These are phyloP conservation scores for Lavandula angustifolia DNA, from an alignment of 257 asterid genomes.

Conservation along the genomic window DNA sequence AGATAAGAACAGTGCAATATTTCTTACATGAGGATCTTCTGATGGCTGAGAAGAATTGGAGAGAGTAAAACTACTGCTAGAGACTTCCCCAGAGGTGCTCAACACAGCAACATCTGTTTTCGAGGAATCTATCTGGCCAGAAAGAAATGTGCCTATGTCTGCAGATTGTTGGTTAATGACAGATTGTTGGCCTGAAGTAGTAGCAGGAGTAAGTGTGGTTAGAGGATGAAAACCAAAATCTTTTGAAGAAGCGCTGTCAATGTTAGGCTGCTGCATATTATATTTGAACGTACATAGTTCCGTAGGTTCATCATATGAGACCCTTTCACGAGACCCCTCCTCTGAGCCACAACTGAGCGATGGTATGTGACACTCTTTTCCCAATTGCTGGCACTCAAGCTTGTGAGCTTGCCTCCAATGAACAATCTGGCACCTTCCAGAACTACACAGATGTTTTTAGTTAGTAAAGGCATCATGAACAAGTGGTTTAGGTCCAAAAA, in stretches of 20 bases:
- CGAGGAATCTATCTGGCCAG: constrained; percentile 36
- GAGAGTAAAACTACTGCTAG: constrained; percentile 37
- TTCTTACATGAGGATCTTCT: constrained; percentile 38
- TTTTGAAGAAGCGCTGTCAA: constrained; percentile 37
- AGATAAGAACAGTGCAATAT: neutral
- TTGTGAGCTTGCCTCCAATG: constrained; percentile 93
- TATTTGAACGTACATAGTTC: constrained; percentile 28
- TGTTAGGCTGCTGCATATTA: constrained; percentile 34
- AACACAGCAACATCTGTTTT: constrained; percentile 39
- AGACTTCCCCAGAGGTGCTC: constrained; percentile 43
- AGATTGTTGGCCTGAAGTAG: constrained; percentile 36
- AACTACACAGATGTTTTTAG: constrained; percentile 48
- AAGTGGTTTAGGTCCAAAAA: too few species aligned
- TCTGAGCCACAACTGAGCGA: constrained; percentile 32
- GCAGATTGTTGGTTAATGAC: constrained; percentile 37
- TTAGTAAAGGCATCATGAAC: constrained; percentile 7
- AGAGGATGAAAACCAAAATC: constrained; percentile 32
- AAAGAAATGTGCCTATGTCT: constrained; percentile 36
- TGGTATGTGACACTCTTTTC: constrained; percentile 39
- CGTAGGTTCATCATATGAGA: constrained; percentile 35
- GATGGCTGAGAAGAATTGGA: constrained; percentile 29
- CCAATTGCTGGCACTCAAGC: constrained; percentile 74
- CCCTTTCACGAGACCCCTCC: constrained; percentile 40
- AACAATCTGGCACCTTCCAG: constrained; percentile 83
- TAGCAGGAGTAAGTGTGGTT: constrained; percentile 28